Percentiles rank a stretch among this genome's conserved stretches.
Conservation (phyloP, 179 eudicot species). For the Beta lomatogona region DNA sequence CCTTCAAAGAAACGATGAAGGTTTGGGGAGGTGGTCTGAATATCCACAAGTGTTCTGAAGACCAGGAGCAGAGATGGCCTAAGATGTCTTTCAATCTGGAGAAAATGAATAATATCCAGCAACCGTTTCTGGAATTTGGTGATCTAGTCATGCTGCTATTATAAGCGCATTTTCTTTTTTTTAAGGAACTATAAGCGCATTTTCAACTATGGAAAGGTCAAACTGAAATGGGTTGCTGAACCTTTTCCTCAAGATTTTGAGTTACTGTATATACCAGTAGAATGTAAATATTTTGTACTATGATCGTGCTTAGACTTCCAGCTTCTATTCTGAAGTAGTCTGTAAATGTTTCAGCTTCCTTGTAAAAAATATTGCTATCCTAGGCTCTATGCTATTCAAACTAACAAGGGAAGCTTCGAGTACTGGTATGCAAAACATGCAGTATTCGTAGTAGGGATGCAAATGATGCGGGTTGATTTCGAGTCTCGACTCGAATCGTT, state of each 20-base stretch:
- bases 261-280: conserved; percentile 23
- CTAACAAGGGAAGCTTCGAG: background rate
- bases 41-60: background rate
- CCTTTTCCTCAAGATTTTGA: background rate
- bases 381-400: background rate
- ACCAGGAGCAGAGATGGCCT: background rate
- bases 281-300: conserved; percentile 25
- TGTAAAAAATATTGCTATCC: background rate
- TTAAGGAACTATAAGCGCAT: background rate
- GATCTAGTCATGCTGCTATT: background rate
- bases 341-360: conserved; percentile 6
- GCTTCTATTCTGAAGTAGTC: background rate
- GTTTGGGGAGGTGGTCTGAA: too few species aligned
- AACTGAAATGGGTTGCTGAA: conserved; percentile 7
- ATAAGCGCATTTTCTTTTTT: conserved; percentile 1
- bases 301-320: background rate
- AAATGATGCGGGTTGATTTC: too few species aligned
- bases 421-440: background rate
- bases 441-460: background rate
- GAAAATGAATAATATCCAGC: conserved; percentile 6
- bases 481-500: too few species aligned
- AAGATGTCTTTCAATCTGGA: background rate
- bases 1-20: background rate
- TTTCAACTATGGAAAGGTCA: background rate
- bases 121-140: background rate